Base-by-base conservation (phyloP, 192 early-diverging fungal genomes). In the Powellomyces hirtus region DNA sequence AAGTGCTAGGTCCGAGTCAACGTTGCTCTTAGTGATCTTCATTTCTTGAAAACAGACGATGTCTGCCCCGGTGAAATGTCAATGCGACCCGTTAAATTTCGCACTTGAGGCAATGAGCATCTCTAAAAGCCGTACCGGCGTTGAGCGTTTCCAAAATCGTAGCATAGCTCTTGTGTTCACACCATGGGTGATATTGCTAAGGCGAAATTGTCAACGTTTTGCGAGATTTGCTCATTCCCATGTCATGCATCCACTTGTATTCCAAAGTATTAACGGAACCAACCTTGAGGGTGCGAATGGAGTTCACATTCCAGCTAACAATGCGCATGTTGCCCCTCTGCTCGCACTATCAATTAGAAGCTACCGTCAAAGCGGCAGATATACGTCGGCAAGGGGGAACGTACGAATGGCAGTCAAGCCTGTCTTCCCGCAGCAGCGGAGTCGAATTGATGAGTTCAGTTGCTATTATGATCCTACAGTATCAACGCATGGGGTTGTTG, bases 41-140 rank as follows among this genome's bases (percentile, higher is more conserved):
- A 86, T 84, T 78, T 94, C 92, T 66, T 94, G 92, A 16, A 93
- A 76, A 64, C 92, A 91, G 45, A 85, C 77, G 38, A 88, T 82
- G 62, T 89, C 86, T 14, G 81, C 68, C 2, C 4, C 27, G 33
- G 24, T 71, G 55, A 40, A 45, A 36, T 27, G 36, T 30, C 22
- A 22, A 6, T 18, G 59, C n/a, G n/a, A n/a, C n/a, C n/a, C n/a
- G n/a, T n/a, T n/a, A n/a, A n/a, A n/a, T n/a, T 24, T 24, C 11
- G 59, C 52, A 51, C n/a, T 6, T 6, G 64, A n/a, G 37, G 10
- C 11, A 44, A 44, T n/a, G n/a, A n/a, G n/a, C n/a, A 14, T 60
- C 24, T 22, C 10, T 26, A 51, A 8, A 64, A 20, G 5, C 16
- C 62, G 22, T 27, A 72, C 63, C 61, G 7, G 58, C 64, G n/a